phyloP scores from a whole-genome alignment of 2,329 filamentous ascomycete genomes.

The Xylaria sp. region DNA sequence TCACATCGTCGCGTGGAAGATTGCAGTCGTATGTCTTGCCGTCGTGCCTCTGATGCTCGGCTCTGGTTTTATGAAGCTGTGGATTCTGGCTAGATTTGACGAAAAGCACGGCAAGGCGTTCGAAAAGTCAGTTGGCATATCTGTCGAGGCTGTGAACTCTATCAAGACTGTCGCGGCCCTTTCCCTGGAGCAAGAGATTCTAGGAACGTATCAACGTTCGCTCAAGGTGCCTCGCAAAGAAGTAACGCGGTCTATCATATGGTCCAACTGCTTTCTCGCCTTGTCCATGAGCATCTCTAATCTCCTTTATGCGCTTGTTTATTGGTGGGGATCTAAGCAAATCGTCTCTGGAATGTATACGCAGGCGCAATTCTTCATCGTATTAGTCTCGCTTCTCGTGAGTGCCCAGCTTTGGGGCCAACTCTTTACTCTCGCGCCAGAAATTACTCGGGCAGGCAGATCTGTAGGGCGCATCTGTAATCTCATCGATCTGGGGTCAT shows the following conservation, averaged over 20 bases:
- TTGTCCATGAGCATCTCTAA: constrained; percentile 71
- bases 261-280: constrained; percentile 70
- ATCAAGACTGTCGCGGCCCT: constrained; percentile 72
- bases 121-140: constrained; percentile 70
- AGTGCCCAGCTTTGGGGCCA: constrained; percentile 79
- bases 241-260: constrained; percentile 61
- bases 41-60: constrained; percentile 75
- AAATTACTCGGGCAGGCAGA: constrained; percentile 74
- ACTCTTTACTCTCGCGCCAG: constrained; percentile 79
- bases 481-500: constrained; percentile 59
- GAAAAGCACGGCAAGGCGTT: constrained; percentile 73
- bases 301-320: constrained; percentile 78
- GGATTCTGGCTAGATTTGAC: constrained; percentile 70
- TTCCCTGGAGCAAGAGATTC: constrained; percentile 63
- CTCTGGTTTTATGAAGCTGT: constrained; percentile 75
- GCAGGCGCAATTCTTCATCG: constrained; percentile 78
- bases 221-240: constrained; percentile 64
- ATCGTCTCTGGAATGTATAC: constrained; percentile 73
- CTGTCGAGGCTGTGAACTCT: constrained; percentile 73
- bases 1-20: constrained; percentile 79
- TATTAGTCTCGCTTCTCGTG: constrained; percentile 76
- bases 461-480: constrained; percentile 69
- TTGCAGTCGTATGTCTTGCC: constrained; percentile 77
- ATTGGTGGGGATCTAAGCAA: constrained; percentile 82
- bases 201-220: constrained; percentile 63